Percentiles rank a stretch among this genome's conserved stretches.
These are phyloP conservation scores for Jaltomata sinuosa DNA, from an alignment of 257 asterid genomes.

Conservation along the genomic window DNA sequence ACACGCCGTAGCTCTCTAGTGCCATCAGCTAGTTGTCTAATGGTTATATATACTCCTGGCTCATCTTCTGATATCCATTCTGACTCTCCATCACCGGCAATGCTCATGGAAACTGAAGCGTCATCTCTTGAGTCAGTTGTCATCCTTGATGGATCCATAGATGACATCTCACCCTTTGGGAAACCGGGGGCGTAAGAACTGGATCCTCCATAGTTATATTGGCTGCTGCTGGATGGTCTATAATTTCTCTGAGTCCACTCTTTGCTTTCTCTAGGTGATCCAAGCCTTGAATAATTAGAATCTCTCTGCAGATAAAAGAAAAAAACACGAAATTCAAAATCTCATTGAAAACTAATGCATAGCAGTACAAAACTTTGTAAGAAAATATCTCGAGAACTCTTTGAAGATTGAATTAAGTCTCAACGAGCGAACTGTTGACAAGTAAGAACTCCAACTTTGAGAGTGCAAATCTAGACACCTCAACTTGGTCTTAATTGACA, in stretches of 20 bases:
- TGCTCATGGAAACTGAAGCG: conserved; percentile 76
- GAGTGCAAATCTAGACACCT: neutral
- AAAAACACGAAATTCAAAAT: neutral
- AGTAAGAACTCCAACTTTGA: neutral
- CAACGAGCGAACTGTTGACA: too few relatives aligned
- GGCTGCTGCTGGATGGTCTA: conserved; percentile 10
- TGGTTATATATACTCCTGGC: conserved; percentile 86
- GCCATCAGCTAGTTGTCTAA: conserved; percentile 83
- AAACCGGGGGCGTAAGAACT: neutral
- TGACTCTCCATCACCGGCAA: conserved; percentile 83
- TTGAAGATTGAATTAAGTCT: too few relatives aligned
- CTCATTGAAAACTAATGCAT: neutral
- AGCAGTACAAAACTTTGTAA: too few relatives aligned
- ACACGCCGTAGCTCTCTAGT: conserved; percentile 92
- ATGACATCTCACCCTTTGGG: neutral
- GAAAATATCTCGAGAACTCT: too few relatives aligned
- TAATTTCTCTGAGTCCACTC: conserved; percentile 67
- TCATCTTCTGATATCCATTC: conserved; percentile 96
- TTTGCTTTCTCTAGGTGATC: conserved; percentile 74
- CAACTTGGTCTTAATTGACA: neutral
- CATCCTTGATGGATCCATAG: conserved; percentile 77
- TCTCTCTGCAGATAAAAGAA: conserved; percentile 59
- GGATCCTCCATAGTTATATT: neutral
- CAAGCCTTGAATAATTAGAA: conserved; percentile 69
- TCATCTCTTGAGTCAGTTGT: conserved; percentile 71